These are phyloP conservation scores for Eremochloa ophiuroides DNA, from an alignment of 176 grass and related monocot genomes.

Conservation along the genomic window DNA sequence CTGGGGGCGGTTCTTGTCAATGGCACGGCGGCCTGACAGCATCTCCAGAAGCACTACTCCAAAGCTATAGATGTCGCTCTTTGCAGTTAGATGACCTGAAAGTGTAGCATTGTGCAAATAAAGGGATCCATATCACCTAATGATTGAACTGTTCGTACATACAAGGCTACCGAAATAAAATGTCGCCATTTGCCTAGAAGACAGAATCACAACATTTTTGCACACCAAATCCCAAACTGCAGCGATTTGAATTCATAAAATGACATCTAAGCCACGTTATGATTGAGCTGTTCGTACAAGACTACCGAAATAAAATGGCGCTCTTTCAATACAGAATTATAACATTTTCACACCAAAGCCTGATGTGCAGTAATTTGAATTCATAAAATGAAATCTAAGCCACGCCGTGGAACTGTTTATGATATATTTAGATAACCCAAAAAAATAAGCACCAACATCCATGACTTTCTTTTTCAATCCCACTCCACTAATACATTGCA, in stretches of 20 bases:
- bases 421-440: not conserved
- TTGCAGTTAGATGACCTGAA: conserved; percentile 65
- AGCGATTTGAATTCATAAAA: not conserved
- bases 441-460: not conserved
- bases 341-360: not conserved
- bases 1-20: conserved; percentile 71
- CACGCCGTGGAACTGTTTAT: not conserved
- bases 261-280: not conserved
- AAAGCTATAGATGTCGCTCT: conserved; percentile 80
- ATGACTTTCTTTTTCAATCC: not conserved
- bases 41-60: conserved; percentile 80
- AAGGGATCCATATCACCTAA: not conserved
- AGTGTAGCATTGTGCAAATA: not conserved
- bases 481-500: not conserved
- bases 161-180: not conserved
- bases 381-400: not conserved
- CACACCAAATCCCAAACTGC: not conserved
- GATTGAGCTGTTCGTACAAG: not conserved
- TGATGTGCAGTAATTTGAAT: not conserved
- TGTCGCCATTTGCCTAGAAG: not conserved
- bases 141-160: not conserved
- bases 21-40: conserved; percentile 64
- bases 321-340: not conserved
- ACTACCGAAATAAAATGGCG: not conserved
- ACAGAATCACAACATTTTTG: not conserved